A percentile compares a stretch with the other conserved stretches of the same genome.
phyloP scores from a whole-genome alignment of 2,329 filamentous ascomycete genomes.

The Aureobasidium melanogenum region DNA sequence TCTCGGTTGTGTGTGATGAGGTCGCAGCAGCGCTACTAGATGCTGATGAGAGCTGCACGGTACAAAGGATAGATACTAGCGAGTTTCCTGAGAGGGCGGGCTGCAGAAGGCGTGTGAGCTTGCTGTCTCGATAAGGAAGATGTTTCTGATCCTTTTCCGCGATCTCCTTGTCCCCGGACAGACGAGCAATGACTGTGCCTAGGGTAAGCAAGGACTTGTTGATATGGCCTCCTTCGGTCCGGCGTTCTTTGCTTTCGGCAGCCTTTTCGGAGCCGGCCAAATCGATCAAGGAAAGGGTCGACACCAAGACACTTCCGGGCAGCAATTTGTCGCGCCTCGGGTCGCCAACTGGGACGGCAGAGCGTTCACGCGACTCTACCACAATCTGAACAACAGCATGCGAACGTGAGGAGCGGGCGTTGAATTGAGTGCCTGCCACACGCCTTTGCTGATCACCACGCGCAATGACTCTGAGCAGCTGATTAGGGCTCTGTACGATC shows the following conservation, averaged over 20 bases:
- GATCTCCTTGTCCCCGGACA: constrained; percentile 74
- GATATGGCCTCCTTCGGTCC: constrained; percentile 93
- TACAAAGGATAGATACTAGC: constrained; percentile 93
- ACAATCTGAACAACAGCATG: constrained; percentile 98
- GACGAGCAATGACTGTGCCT: constrained; percentile 84
- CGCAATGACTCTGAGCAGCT: constrained; percentile 88
- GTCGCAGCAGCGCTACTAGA: constrained; percentile 54
- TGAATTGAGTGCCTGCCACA: constrained; percentile 94
- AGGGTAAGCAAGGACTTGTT: constrained; percentile 95
- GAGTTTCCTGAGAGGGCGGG: constrained; percentile 88
- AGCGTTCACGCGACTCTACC: constrained; percentile 87
- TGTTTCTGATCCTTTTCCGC: constrained; percentile 65
- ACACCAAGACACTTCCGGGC: constrained; percentile 88
- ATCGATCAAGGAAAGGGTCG: constrained; percentile 91
- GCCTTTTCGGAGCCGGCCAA: constrained; percentile 93
- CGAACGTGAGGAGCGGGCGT: constrained; percentile 90
- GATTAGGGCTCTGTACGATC: constrained; percentile 95
- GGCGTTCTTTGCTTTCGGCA: constrained; percentile 86
- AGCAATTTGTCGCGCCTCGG: constrained; percentile 55
- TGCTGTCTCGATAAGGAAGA: constrained; percentile 93
- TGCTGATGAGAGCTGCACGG: constrained; percentile 73
- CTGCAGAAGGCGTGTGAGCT: constrained; percentile 85
- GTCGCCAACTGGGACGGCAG: constrained; percentile 43
- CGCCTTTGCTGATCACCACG: constrained; percentile 83
- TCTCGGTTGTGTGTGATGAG: constrained; percentile 74